Evolutionary conservation across 2,329 filamentous ascomycete species (phyloP), one percentile per base, ranked within the genome.

Genomic region (Lachnellula hyalina): DNA sequence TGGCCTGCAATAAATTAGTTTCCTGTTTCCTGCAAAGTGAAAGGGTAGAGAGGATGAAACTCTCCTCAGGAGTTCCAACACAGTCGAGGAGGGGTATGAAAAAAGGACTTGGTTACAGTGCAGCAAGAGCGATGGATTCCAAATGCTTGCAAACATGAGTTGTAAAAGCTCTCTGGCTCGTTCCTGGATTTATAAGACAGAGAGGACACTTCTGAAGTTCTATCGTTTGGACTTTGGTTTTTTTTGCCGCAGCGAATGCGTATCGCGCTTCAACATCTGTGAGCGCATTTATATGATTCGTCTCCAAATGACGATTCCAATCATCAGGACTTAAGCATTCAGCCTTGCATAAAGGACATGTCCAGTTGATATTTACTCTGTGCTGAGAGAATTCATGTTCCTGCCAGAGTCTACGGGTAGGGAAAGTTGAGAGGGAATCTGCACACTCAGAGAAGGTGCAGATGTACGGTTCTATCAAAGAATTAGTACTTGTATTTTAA

Each of bases 71-170:
- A 25, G 9, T 9, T 9, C 4, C 28, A 11, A 32, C 28, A 32
- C 9, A 32, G 28, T 32, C 3, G 28, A 32, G 28, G 9, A 32
- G 28, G 28, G 28, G 28, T 9, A 11, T 32, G 28, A 32, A 32
- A 9, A 32, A 32, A 32, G 8, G 28, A 9, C 28, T 32, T 32
- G 9, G 3, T 32, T 4, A 12, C 28, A 53, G 46, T 32, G 47
- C 44, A 17, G 47, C 54, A 8, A 56, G 46, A 36, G 54, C 50
- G 21, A 56, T 50, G n/a, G 46, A 35, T 36, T 56, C 54, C 40
- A 56, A 49, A 47, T 56, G 54, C 35, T 56, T 56, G 15, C 47
- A 35, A n/a, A 56, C 54, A 51, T 56, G 50, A 14, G 50, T 53
- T 15, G 41, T 51, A 19, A 53, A 56, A 34, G 52, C 45, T 17